Evolutionary conservation across 306 rosid species (phyloP).

Genomic region (Ormosia semicastrata): DNA sequence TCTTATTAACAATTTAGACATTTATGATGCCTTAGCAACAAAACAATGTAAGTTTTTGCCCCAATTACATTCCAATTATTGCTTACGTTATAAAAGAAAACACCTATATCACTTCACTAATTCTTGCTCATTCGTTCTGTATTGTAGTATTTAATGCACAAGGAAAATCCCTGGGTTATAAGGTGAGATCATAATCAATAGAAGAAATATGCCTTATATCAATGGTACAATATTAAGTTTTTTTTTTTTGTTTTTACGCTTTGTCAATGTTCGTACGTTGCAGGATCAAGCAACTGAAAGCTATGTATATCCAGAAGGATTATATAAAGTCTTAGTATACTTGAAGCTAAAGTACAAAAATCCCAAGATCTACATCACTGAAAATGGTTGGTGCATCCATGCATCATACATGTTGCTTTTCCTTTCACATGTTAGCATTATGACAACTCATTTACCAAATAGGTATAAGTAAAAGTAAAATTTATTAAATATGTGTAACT

Average conservation of each 20-base stretch:
- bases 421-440: background rate
- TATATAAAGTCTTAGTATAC: slow-evolving; percentile 17
- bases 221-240: too few species aligned
- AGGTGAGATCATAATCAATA: slow-evolving; percentile 19
- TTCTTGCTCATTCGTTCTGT: background rate
- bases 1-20: background rate
- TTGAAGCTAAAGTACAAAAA: slow-evolving; percentile 9
- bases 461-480: too few species aligned
- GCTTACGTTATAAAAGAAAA: too few species aligned
- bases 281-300: background rate
- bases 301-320: slow-evolving; percentile 29
- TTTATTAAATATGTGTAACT: too few species aligned
- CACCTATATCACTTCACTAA: background rate
- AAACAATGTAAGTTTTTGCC: background rate
- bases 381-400: slow-evolving; percentile 34
- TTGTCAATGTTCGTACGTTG: background rate
- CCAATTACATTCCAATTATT: background rate
- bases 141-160: slow-evolving; percentile 1
- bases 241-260: background rate
- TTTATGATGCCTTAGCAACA: background rate
- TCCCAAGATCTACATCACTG: slow-evolving; percentile 33
- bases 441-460: too few species aligned
- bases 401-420: background rate
- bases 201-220: background rate
- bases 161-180: slow-evolving; percentile 19